These are phyloP conservation scores for Platanus orientalis DNA, from an alignment of 164 flowering plant genomes.

Conservation along the genomic window DNA sequence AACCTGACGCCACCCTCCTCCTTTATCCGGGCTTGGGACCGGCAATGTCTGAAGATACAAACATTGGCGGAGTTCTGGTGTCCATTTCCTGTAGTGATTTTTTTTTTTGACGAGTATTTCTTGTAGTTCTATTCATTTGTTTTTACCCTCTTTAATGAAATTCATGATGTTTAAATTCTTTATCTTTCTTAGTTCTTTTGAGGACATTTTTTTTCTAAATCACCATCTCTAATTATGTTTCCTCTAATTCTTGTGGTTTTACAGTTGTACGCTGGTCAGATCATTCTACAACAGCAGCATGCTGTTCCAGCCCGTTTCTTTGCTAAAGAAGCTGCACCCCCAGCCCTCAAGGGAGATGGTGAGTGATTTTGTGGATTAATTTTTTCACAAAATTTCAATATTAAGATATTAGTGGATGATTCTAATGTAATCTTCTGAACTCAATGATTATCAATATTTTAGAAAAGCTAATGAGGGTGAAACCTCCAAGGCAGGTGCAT, in stretches of 20 bases:
- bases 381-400: background rate
- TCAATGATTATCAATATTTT: no score
- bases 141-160: background rate
- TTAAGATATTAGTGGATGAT: background rate
- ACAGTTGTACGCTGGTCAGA: slow-evolving; percentile 52
- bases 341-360: slow-evolving; percentile 84
- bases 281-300: slow-evolving; percentile 37
- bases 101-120: background rate
- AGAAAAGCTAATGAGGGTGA: no score
- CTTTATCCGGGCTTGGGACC: no score
- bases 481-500: no score
- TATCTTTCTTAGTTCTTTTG: background rate
- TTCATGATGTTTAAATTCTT: no score
- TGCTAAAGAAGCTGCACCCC: slow-evolving; percentile 66
- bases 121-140: background rate
- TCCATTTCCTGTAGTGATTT: no score
- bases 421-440: no score
- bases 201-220: background rate
- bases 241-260: slow-evolving; percentile 6
- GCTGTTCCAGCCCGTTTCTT: slow-evolving; percentile 54
- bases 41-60: no score
- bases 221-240: background rate
- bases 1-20: no score
- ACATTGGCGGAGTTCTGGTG: no score
- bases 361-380: slow-evolving; percentile 19